Evolutionary conservation across 768 basidiomycete genomes (phyloP), one percentile per base, ranked within the genome.

Genomic region (Lactifluus rugatus): DNA sequence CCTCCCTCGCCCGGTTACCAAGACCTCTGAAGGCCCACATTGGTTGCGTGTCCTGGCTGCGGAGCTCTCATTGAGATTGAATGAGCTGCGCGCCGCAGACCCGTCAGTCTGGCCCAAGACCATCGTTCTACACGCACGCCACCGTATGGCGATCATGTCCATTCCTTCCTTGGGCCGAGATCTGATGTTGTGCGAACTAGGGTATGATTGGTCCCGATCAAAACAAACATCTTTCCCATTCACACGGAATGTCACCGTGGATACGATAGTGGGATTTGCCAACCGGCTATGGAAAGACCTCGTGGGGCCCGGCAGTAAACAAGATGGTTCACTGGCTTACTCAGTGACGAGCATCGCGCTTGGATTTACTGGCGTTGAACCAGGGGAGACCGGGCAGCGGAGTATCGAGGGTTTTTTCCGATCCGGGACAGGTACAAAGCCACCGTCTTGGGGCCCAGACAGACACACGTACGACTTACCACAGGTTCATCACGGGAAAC

Each of bases 11-110:
- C 81, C 88, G 0, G 82, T 97, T 23, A 87, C 78, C 6, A 85
- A 82, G 42, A 72, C 79, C 14, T 76, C 81, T 2, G 85, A 93
- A 58, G 94, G 92, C 0, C 77, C 81, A 46, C 90, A 92, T 55
- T 98, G 96, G 96, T 81, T 99, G 47, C 78, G 87, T 10, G 86
- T 98, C 10, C 80, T 98, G 26, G 86, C 93, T 34, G 89, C 93
- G 14, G 96, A 99, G 66, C 77, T 99, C 19, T 83, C 89, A 6
- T 75, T 94, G 9, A 78, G 96, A 48, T 75, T 99, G 34, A 83
- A 81, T 34, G 92, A 97, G 57, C 89, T 89, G 1, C 75, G 96
- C 2, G 79, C 86, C 58, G 71, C 73, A 1, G 79, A 80, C 14
- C 83, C 88, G 0, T 85, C 84, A 44, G 66, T 91, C 8, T 95